Evolutionary conservation across 2,329 filamentous ascomycete species (phyloP).

Genomic region (Talaromyces funiculosus): DNA sequence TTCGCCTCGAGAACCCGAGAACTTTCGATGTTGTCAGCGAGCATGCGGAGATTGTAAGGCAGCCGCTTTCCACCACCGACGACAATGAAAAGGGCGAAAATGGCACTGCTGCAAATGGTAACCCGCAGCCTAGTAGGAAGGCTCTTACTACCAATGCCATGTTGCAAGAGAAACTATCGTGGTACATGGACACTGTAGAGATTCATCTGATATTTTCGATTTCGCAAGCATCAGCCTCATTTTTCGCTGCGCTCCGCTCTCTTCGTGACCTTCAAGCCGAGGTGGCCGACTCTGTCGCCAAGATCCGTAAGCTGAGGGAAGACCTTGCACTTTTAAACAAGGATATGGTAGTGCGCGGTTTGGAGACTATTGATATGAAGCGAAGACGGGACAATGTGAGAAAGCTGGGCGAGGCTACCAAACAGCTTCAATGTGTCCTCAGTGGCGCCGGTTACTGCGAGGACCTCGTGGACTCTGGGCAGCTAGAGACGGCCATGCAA

Average conservation of each 20-base stretch:
- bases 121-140: slow-evolving; percentile 56
- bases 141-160: slow-evolving; percentile 93
- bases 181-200: slow-evolving; percentile 99
- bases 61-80: slow-evolving; percentile 46
- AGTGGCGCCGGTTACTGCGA: slow-evolving; percentile 4
- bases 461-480: slow-evolving; percentile 63
- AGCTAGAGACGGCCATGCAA: slow-evolving; percentile 21
- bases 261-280: slow-evolving; percentile 86
- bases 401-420: slow-evolving; percentile 72
- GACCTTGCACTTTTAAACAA: slow-evolving; percentile 76
- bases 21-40: slow-evolving; percentile 98
- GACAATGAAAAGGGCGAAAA: too few species aligned
- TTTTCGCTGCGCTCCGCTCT: slow-evolving; percentile 89
- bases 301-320: slow-evolving; percentile 72
- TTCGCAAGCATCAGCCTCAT: slow-evolving; percentile 88
- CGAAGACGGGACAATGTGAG: slow-evolving; percentile 76
- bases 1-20: slow-evolving; percentile 89
- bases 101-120: slow-evolving; percentile 53
- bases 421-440: slow-evolving; percentile 58
- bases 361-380: slow-evolving; percentile 78
- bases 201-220: slow-evolving; percentile 95
- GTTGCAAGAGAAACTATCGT: slow-evolving; percentile 93
- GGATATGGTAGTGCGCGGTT: slow-evolving; percentile 75
- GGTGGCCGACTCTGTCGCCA: slow-evolving; percentile 79
- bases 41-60: slow-evolving; percentile 72